Percentiles rank a stretch among this genome's conserved stretches.
Conservation (phyloP, 192 early-diverging fungal genomes). For the Podila minutissima region DNA sequence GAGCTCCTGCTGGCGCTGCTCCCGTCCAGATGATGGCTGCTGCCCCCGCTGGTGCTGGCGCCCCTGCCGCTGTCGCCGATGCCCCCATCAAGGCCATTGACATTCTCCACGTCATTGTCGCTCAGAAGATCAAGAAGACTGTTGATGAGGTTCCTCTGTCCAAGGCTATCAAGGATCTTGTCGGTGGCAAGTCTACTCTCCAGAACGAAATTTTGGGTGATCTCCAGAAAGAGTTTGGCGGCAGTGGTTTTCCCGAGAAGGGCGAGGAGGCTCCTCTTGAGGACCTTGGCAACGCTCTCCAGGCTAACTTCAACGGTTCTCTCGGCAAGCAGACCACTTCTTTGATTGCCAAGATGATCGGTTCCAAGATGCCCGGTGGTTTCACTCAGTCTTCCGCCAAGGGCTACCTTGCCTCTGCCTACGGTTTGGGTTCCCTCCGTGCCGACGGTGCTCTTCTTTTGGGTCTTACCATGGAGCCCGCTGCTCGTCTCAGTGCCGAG, state of each 20-base stretch:
- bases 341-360: constrained; percentile 83
- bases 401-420: constrained; percentile 73
- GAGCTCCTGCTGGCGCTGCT: constrained; percentile 58
- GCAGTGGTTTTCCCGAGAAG: constrained; percentile 85
- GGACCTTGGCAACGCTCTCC: constrained; percentile 79
- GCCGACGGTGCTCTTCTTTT: constrained; percentile 81
- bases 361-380: constrained; percentile 93
- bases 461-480: constrained; percentile 85
- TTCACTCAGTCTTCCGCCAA: constrained; percentile 83
- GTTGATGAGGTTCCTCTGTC: constrained; percentile 74
- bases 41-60: constrained; percentile 34
- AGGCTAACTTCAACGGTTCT: constrained; percentile 67
- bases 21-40: constrained; percentile 30
- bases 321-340: constrained; percentile 86
- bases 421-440: constrained; percentile 81
- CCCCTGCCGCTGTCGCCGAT: constrained; percentile 60
- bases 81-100: constrained; percentile 85
- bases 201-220: constrained; percentile 98
- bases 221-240: constrained; percentile 88
- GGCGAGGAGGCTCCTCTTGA: constrained; percentile 89
- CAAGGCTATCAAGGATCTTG: constrained; percentile 93
- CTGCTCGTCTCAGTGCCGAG: constrained; percentile 79
- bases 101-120: constrained; percentile 84
- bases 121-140: constrained; percentile 91
- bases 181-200: constrained; percentile 96